A percentile compares a stretch with the other conserved stretches of the same genome.
phyloP scores from a whole-genome alignment of 139 green algal species.

The Micractinium sp. region DNA sequence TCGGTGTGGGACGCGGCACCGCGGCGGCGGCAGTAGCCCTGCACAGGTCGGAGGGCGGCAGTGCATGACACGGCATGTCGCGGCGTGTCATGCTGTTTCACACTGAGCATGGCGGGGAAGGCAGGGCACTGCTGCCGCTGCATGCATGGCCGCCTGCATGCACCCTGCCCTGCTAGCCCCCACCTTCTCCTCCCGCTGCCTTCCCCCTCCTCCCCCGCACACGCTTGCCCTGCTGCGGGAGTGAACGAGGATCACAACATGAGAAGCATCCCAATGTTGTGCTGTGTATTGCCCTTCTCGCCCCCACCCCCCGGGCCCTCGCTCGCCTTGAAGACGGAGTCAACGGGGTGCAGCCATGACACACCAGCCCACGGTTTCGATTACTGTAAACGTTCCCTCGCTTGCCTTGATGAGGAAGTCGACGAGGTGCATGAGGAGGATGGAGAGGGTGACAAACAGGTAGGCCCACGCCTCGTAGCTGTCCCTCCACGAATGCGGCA shows the following conservation, averaged over 20 bases:
- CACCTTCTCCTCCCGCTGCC: no score
- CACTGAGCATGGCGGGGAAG: no score
- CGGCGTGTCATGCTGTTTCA: no score
- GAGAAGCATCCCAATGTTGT: no score
- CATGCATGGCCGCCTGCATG: not conserved
- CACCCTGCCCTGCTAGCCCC: no score
- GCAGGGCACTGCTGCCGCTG: not conserved
- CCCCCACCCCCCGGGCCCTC: no score
- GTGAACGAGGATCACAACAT: slow-evolving; percentile 28
- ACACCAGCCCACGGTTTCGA: no score
- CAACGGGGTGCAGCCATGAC: no score
- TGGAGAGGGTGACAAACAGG: slow-evolving; percentile 34
- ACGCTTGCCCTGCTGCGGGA: not conserved
- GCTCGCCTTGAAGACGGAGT: no score
- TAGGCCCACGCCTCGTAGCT: slow-evolving; percentile 49
- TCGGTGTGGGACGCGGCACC: not conserved
- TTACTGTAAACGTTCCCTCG: no score
- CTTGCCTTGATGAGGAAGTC: slow-evolving; percentile 16
- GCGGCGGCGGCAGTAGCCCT: not conserved
- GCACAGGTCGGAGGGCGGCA: not conserved
- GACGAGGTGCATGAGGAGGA: slow-evolving; percentile 37
- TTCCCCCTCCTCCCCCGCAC: no score
- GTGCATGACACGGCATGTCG: not conserved
- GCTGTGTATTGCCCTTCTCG: no score
- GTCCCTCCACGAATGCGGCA: slow-evolving; percentile 26